Percentiles rank a stretch among this genome's conserved stretches.
Evolutionary conservation across 139 green algal genomes (phyloP).

Genomic region (Chlorella sp.): DNA sequence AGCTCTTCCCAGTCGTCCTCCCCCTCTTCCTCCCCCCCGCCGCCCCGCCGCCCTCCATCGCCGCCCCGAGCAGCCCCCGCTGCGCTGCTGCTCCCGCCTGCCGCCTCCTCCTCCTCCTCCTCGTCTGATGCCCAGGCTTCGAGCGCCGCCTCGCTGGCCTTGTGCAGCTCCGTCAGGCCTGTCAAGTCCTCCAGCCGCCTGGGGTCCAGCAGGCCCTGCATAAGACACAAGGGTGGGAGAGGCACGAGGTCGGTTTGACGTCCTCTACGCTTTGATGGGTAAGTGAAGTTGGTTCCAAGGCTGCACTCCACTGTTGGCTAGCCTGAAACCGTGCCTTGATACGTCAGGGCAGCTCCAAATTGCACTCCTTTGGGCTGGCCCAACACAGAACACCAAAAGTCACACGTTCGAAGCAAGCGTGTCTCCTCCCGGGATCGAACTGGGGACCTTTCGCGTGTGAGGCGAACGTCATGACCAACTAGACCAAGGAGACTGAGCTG

Average conservation of each 20-base stretch:
- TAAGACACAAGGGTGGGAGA: not conserved
- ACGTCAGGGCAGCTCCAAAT: too few species aligned
- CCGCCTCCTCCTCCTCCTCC: constrained; percentile 1
- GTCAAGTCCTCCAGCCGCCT: constrained; percentile 80
- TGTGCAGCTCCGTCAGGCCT: constrained; percentile 79
- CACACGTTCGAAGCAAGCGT: not conserved
- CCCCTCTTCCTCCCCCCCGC: not conserved
- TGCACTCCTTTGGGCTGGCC: too few species aligned
- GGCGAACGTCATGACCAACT: constrained; percentile 27
- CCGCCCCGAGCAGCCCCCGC: not conserved
- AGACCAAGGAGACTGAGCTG: not conserved
- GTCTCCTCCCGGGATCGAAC: constrained; percentile 8
- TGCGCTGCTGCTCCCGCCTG: too few species aligned
- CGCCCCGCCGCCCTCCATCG: not conserved
- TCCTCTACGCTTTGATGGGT: too few species aligned
- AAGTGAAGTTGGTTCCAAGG: too few species aligned
- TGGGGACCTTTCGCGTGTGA: constrained; percentile 28
- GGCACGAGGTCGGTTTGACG: too few species aligned
- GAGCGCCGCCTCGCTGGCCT: constrained; percentile 37
- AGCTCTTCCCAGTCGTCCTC: constrained; percentile 17
- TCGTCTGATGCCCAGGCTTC: constrained; percentile 13
- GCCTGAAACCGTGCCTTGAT: too few species aligned
- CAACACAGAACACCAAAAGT: not conserved
- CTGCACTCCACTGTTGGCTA: too few species aligned
- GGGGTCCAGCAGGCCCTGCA: constrained; percentile 52